Percentiles rank a stretch among this genome's conserved stretches.
Evolutionary conservation across 768 basidiomycete species (phyloP).

Genomic region (Lactarius sanguifluus): DNA sequence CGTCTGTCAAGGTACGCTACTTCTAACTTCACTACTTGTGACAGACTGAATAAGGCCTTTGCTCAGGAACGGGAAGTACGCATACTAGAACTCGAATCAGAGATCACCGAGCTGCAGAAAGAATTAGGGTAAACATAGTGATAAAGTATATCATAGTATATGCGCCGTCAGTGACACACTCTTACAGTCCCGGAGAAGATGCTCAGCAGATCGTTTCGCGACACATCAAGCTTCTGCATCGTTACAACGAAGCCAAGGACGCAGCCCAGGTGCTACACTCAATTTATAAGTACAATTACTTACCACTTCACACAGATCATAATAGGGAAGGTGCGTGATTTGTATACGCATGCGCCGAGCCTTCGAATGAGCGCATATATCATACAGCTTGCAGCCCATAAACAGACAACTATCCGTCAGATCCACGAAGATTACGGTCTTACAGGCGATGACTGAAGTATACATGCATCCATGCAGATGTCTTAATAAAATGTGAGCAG

Average conservation of each 20-base stretch:
- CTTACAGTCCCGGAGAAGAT: conserved; percentile 41
- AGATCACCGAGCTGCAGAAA: conserved; percentile 22
- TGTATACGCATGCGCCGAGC: conserved; percentile 1
- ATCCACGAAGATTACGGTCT: conserved; percentile 73
- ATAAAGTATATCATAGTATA: background rate
- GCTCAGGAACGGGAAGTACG: conserved; percentile 23
- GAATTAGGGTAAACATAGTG: conserved; percentile 17
- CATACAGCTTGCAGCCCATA: conserved; percentile 65
- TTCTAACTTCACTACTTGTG: background rate
- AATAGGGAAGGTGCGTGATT: conserved; percentile 61
- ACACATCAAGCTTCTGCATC: conserved; percentile 68
- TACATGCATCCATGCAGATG: background rate
- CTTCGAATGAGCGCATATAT: conserved; percentile 21
- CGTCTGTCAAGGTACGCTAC: conserved; percentile 18
- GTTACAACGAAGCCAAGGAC: conserved; percentile 78
- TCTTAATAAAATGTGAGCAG: background rate
- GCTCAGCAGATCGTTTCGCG: conserved; percentile 56
- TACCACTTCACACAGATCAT: conserved; percentile 50
- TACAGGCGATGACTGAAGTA: conserved; percentile 50
- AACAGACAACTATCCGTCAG: conserved; percentile 68
- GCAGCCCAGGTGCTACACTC: conserved; percentile 58
- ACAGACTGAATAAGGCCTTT: background rate
- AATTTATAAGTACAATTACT: background rate
- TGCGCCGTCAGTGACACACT: background rate
- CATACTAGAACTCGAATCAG: conserved; percentile 24